Evolutionary conservation across 768 basidiomycete genomes (phyloP).

Genomic region (Aureoboletus auriporus): DNA sequence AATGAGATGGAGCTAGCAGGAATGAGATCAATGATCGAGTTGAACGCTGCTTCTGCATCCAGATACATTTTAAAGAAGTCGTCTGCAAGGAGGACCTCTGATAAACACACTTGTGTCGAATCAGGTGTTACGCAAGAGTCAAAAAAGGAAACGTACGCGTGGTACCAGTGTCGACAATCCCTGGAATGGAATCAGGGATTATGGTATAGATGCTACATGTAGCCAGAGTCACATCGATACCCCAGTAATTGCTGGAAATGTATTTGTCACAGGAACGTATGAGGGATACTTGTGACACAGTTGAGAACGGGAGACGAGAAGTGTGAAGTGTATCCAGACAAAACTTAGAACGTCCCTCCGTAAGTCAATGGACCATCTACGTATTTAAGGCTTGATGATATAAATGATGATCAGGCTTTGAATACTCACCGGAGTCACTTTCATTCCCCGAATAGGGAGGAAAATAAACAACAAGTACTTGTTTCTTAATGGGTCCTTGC

Average conservation of each 20-base stretch:
- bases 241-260: constrained; percentile 27
- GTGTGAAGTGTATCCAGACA: constrained; percentile 15
- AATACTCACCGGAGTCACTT: too few species aligned
- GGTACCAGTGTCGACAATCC: too few species aligned
- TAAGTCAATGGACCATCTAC: constrained; percentile 10
- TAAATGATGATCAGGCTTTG: too few species aligned
- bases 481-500: too few species aligned
- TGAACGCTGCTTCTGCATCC: constrained; percentile 5
- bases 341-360: constrained; percentile 7
- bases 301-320: too few species aligned
- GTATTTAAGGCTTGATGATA: too few species aligned
- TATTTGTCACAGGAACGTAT: constrained; percentile 25
- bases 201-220: constrained; percentile 12
- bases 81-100: constrained; percentile 22
- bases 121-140: background rate
- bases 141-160: constrained; percentile 11
- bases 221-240: constrained; percentile 21
- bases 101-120: background rate
- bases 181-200: constrained; percentile 15
- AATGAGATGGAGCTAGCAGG: constrained; percentile 7
- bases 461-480: too few species aligned
- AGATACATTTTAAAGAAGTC: constrained; percentile 17
- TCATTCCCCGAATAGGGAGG: too few species aligned
- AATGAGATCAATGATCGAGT: constrained; percentile 9
- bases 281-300: too few species aligned